phyloP scores from a whole-genome alignment of 148 eudicot genomes.

The Fagopyrum tataricum region DNA sequence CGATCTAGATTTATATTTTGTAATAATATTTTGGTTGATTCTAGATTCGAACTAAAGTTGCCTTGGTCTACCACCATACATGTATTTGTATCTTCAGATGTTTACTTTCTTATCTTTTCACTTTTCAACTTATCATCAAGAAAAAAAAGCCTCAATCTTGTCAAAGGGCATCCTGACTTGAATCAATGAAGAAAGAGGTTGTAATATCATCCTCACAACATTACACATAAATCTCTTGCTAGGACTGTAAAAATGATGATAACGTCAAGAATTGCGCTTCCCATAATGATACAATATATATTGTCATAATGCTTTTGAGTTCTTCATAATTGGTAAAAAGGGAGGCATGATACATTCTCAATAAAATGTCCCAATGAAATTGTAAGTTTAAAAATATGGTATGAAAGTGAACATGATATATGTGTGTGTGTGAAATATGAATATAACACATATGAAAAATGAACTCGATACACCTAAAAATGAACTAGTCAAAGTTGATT shows the following conservation, averaged over 20 bases:
- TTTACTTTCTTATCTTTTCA: neutral
- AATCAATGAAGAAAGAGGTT: neutral
- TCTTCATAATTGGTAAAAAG: too few species aligned
- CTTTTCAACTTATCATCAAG: neutral
- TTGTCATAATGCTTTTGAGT: too few species aligned
- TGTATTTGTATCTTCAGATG: neutral
- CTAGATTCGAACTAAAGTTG: constrained; percentile 37
- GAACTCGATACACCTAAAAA: too few species aligned
- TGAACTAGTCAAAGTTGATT: too few species aligned
- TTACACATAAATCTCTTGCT: constrained; percentile 31
- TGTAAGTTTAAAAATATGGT: too few species aligned
- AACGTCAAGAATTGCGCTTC: constrained; percentile 43
- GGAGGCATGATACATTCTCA: too few species aligned
- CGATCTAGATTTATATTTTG: constrained; percentile 29
- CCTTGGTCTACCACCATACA: constrained; percentile 25
- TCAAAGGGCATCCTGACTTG: neutral
- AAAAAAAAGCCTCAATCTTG: neutral
- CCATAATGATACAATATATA: constrained; percentile 22
- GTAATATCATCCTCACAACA: neutral
- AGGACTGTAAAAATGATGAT: constrained; percentile 41
- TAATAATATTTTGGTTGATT: constrained; percentile 15
- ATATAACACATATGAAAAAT: too few species aligned
- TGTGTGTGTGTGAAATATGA: too few species aligned
- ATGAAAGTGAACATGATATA: too few species aligned
- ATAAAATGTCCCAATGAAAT: too few species aligned